Evolutionary conservation across 208 protist genomes (phyloP), one percentile per base, ranked within the genome.

Genomic region (Crithidia thermophila): DNA sequence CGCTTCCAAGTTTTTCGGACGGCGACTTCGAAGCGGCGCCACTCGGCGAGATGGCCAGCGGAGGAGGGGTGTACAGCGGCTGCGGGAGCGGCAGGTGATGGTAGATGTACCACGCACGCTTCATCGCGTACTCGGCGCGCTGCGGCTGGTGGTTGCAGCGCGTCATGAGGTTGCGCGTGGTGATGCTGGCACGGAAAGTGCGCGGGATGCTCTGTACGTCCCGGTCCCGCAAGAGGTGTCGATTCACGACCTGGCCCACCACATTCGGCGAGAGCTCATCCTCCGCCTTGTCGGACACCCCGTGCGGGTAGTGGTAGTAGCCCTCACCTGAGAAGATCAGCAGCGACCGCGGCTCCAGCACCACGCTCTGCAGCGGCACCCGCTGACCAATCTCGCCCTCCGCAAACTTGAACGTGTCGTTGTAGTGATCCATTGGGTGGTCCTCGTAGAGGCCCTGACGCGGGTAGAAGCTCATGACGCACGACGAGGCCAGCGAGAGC

Each of bases 351-450:
- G 91, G 93, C 78, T 97, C 89, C 58, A 97, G 43, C 21, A 96
- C 88, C 10, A 95, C 84, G 40, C 61, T 85, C 50, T 90, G 81
- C 46, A 94, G 43, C 16, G 92, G 92, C 23, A 47, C 43, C 34
- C 87, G 68, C 59, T 47, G 23, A 1, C 84, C 81, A 66, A 97
- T 97, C 13, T 71, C 77, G 0, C 86, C 86, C 11, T 94, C 82
- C 4, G 34, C 27, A 61, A 97, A 95, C 70, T 88, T 83, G 70
- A 97, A 97, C n/a, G 92, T 97, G 68, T 97, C 92, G 51, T 97
- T 93, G 82, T 97, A 97, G 79, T 97, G 89, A 14, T 97, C 81
- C 92, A 97, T 97, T 10, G 92, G 89, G 56, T 91, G 66, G 31
- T 81, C 70, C 28, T 59, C 37, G 72, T 95, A 87, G 13, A 91